A percentile compares a stretch with the other conserved stretches of the same genome.
Evolutionary conservation across 2,329 filamentous ascomycete species (phyloP).

Genomic region (Claviceps capensis): DNA sequence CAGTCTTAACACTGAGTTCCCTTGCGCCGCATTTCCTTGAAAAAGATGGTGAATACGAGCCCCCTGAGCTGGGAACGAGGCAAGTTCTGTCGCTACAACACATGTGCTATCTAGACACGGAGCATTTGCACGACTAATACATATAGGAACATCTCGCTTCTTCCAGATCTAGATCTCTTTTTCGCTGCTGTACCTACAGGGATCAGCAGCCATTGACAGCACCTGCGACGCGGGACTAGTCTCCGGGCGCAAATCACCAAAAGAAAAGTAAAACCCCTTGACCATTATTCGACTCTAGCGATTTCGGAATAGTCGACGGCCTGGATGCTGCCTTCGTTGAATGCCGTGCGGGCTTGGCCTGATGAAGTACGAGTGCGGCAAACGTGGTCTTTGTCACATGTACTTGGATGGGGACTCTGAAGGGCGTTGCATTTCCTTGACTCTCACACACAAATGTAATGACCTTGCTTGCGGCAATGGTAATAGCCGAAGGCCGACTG

Average conservation of each 20-base stretch:
- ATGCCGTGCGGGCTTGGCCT: conserved; percentile 40
- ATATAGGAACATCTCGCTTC: too few relatives aligned
- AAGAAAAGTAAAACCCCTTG: conserved; percentile 43
- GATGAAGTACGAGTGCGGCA: neutral
- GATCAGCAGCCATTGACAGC: conserved; percentile 38
- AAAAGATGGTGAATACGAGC: too few relatives aligned
- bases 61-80: too few relatives aligned
- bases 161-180: conserved; percentile 8
- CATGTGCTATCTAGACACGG: neutral
- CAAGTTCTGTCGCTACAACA: neutral
- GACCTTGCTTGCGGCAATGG: conserved; percentile 35
- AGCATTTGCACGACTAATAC: neutral
- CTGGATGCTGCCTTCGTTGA: conserved; percentile 39
- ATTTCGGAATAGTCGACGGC: conserved; percentile 44
- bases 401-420: neutral
- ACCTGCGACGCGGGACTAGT: conserved; percentile 27
- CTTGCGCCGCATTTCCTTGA: too few relatives aligned
- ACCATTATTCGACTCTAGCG: conserved; percentile 42
- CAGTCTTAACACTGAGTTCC: too few relatives aligned
- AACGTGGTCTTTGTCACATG: neutral
- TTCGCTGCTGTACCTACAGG: conserved; percentile 26
- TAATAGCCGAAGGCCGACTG: conserved; percentile 36
- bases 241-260: conserved; percentile 18
- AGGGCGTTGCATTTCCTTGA: neutral
- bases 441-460: conserved; percentile 45